Percentiles rank a stretch among this genome's conserved stretches.
phyloP scores from a whole-genome alignment of 495 filamentous ascomycete genomes.

The Xylaria intraflava region DNA sequence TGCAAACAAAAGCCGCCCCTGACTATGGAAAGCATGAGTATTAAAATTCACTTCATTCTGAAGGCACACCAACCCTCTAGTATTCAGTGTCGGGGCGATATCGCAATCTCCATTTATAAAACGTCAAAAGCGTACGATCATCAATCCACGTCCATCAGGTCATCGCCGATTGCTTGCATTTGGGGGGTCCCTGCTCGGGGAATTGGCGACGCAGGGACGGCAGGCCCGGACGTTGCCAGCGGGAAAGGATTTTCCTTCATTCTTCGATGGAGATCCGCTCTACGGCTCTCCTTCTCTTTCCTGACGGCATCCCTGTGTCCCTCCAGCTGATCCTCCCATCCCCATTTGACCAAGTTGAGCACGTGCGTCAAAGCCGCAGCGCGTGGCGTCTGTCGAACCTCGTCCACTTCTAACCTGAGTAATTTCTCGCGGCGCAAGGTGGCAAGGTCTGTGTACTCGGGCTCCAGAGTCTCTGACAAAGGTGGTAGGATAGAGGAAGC shows the following conservation, averaged over 20 bases:
- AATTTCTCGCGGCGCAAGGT: conserved; percentile 1
- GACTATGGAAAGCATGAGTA: neutral
- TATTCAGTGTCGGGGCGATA: neutral
- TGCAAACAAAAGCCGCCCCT: neutral
- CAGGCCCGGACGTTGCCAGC: neutral
- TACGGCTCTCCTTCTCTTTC: conserved; percentile 5
- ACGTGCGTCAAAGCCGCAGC: conserved; percentile 3
- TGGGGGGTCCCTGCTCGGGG: neutral
- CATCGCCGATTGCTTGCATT: neutral
- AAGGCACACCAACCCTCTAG: neutral
- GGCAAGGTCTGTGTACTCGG: conserved; percentile 4
- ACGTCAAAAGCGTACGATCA: neutral
- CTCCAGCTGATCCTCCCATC: conserved; percentile 11
- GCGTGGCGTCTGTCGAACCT: conserved; percentile 7
- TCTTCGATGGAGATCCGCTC: neutral
- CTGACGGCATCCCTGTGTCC: conserved; percentile 2
- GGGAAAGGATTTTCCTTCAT: neutral
- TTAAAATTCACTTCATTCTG: neutral
- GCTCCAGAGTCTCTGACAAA: neutral
- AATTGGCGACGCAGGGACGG: neutral
- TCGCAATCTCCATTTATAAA: neutral
- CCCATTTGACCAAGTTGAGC: conserved; percentile 12
- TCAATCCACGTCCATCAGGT: conserved; percentile 6
- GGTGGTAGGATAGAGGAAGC: neutral
- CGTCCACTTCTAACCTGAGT: conserved; percentile 2